Evolutionary conservation across 2,329 filamentous ascomycete genomes (phyloP).

Genomic region (Fusarium sp.): DNA sequence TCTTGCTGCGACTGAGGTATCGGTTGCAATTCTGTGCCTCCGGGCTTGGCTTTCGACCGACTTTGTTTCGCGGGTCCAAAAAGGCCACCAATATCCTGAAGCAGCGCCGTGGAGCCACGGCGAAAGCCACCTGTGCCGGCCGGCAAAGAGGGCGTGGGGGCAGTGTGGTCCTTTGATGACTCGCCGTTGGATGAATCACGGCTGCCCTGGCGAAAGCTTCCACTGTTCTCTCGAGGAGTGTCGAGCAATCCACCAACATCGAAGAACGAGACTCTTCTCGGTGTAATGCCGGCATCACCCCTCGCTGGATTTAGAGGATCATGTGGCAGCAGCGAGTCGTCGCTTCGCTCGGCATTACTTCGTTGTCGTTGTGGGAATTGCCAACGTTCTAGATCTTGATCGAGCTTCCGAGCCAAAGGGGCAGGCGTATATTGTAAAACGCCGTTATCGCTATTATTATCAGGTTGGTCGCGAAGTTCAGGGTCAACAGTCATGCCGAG

Average conservation of each 20-base stretch:
- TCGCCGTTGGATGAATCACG: slow-evolving; percentile 60
- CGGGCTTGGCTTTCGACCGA: slow-evolving; percentile 51
- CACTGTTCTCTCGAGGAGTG: slow-evolving; percentile 54
- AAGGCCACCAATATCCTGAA: slow-evolving; percentile 72
- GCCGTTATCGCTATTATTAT: slow-evolving; percentile 47
- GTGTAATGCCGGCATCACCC: slow-evolving; percentile 38
- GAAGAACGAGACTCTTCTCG: slow-evolving; percentile 79
- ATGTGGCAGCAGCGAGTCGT: slow-evolving; percentile 60
- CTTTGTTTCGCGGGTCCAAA: slow-evolving; percentile 60
- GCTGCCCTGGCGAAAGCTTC: slow-evolving; percentile 59
- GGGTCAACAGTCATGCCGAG: slow-evolving; percentile 79
- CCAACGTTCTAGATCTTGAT: slow-evolving; percentile 63
- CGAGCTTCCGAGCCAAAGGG: slow-evolving; percentile 51
- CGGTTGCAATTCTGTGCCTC: slow-evolving; percentile 62
- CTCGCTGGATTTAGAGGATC: slow-evolving; percentile 53
- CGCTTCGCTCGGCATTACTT: slow-evolving; percentile 59
- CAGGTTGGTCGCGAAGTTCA: slow-evolving; percentile 61
- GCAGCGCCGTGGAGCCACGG: slow-evolving; percentile 70
- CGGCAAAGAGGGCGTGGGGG: slow-evolving; percentile 61
- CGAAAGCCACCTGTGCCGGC: slow-evolving; percentile 64
- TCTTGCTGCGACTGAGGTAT: slow-evolving; percentile 61
- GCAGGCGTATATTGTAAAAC: slow-evolving; percentile 55
- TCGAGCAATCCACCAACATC: slow-evolving; percentile 86
- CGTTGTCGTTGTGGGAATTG: slow-evolving; percentile 61
- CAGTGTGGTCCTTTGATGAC: slow-evolving; percentile 54